A percentile compares a stretch with the other conserved stretches of the same genome.
phyloP scores from a whole-genome alignment of 495 filamentous ascomycete species.

The Neurospora terricola region DNA sequence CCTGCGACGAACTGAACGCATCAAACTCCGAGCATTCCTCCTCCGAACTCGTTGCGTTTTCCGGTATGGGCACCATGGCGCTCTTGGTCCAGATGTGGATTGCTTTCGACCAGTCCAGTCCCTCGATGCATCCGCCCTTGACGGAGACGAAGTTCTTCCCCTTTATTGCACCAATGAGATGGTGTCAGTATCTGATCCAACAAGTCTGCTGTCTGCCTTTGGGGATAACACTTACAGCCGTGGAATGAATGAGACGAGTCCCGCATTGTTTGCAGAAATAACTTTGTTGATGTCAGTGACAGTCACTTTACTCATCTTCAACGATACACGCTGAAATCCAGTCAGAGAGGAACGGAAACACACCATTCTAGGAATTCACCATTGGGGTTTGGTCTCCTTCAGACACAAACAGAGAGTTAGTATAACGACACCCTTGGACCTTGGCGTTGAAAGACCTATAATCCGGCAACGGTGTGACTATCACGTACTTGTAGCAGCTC shows the following conservation, averaged over 20 bases:
- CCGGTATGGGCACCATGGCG: constrained; percentile 54
- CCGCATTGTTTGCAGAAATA: constrained; percentile 54
- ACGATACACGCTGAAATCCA: background rate
- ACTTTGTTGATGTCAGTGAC: constrained; percentile 11
- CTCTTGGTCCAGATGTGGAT: constrained; percentile 53
- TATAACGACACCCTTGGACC: background rate
- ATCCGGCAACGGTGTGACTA: background rate
- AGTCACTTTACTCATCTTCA: background rate
- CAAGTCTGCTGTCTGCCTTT: background rate
- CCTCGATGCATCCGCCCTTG: constrained; percentile 53
- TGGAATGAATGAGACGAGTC: constrained; percentile 45
- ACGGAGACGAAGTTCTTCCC: constrained; percentile 44
- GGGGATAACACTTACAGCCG: constrained; percentile 25
- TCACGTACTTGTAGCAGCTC: constrained; percentile 37
- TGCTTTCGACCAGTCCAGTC: constrained; percentile 43
- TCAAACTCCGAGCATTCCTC: constrained; percentile 30
- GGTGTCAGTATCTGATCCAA: background rate
- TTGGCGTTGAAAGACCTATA: background rate
- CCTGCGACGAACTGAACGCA: constrained; percentile 24
- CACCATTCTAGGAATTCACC: constrained; percentile 40
- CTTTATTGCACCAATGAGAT: constrained; percentile 15
- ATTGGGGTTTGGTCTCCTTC: constrained; percentile 25
- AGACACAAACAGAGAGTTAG: background rate
- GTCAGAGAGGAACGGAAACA: constrained; percentile 3
- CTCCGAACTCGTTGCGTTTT: constrained; percentile 40